Evolutionary conservation across 140 eudicot genomes (phyloP).

Genomic region (Cichorium intybus): DNA sequence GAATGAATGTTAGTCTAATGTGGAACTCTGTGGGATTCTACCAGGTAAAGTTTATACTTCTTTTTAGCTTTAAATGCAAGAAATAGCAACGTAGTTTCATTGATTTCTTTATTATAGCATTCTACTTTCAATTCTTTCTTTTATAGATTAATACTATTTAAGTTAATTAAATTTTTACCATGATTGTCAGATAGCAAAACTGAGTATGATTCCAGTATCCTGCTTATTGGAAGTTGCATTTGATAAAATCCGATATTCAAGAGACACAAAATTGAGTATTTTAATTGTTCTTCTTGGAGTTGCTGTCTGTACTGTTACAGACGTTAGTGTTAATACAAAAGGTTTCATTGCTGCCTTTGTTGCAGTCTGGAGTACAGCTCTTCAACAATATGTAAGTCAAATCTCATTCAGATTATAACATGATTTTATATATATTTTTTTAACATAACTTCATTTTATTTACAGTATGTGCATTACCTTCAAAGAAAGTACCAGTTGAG

Average conservation of each 20-base stretch:
- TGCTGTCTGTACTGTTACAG: conserved; percentile 92
- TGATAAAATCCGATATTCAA: conserved; percentile 75
- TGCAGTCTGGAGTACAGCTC: conserved; percentile 94
- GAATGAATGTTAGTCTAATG: conserved; percentile 97
- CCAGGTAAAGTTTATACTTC: conserved; percentile 48
- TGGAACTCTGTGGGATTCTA: conserved; percentile 99
- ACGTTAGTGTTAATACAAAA: conserved; percentile 87
- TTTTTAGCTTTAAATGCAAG: neutral
- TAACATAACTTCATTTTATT: neutral
- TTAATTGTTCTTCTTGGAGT: conserved; percentile 80
- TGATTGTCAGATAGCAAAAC: conserved; percentile 78
- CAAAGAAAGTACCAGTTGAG: conserved; percentile 86
- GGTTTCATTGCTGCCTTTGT: conserved; percentile 90
- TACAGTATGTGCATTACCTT: conserved; percentile 87
- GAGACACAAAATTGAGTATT: conserved; percentile 89
- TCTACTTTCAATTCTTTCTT: neutral
- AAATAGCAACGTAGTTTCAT: too few species aligned
- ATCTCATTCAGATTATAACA: neutral
- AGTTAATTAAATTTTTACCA: conserved; percentile 10
- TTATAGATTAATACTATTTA: neutral
- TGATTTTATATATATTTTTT: neutral
- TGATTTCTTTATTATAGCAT: too few species aligned
- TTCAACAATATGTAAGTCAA: conserved; percentile 88
- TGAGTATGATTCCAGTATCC: conserved; percentile 96
- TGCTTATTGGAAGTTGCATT: conserved; percentile 81